Evolutionary conservation across 805 yeast species (phyloP).

Genomic region (Ogataea paradorogensis): DNA sequence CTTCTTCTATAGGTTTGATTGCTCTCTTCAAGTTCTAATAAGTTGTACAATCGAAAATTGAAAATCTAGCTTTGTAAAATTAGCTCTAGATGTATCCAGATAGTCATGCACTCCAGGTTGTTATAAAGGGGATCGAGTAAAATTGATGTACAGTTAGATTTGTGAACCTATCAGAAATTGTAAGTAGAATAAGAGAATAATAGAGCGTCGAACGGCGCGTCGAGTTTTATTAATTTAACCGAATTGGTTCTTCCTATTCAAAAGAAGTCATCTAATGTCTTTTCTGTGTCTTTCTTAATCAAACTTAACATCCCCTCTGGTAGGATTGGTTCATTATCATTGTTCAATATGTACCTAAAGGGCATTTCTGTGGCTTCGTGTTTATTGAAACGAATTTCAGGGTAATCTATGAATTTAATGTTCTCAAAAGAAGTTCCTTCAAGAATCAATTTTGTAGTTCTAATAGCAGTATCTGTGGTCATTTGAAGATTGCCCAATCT

Average conservation of each 20-base stretch:
- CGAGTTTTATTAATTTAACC: neutral
- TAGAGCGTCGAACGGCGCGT: slow-evolving; percentile 6
- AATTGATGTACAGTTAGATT: too few relatives aligned
- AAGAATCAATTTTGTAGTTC: slow-evolving; percentile 84
- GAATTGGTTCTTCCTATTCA: slow-evolving; percentile 11
- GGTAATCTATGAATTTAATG: slow-evolving; percentile 85
- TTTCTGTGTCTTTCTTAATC: slow-evolving; percentile 82
- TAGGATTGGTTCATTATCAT: slow-evolving; percentile 67
- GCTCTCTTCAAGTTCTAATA: neutral
- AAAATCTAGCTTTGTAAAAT: too few relatives aligned
- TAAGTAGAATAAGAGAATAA: neutral
- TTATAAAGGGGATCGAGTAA: too few relatives aligned
- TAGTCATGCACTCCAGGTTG: too few relatives aligned
- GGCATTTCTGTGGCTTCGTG: slow-evolving; percentile 98
- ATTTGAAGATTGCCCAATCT: slow-evolving; percentile 85
- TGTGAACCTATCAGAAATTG: neutral
- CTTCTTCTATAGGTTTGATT: neutral
- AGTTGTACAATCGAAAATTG: too few relatives aligned
- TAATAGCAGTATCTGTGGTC: slow-evolving; percentile 97
- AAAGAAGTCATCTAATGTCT: slow-evolving; percentile 69
- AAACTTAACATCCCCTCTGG: slow-evolving; percentile 90
- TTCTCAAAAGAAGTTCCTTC: slow-evolving; percentile 61
- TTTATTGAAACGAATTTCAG: slow-evolving; percentile 84
- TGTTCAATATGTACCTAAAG: slow-evolving; percentile 78
- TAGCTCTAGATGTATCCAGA: too few relatives aligned